These are phyloP conservation scores for Inga laurina DNA, from an alignment of 306 rosid genomes.

Conservation along the genomic window DNA sequence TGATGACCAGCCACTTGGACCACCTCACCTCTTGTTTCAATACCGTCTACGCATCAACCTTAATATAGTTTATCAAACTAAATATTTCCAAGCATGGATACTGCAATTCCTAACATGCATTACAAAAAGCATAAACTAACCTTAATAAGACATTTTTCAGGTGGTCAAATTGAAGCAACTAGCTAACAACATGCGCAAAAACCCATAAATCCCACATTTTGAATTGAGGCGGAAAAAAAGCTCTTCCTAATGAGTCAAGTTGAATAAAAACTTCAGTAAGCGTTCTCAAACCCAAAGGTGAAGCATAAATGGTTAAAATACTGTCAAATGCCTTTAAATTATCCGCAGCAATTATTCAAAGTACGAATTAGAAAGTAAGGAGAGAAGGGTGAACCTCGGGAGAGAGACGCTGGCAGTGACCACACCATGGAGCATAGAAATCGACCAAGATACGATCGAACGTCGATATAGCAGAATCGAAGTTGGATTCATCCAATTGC, in stretches of 20 bases:
- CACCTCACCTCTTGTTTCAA: not conserved
- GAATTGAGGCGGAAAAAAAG: too few relatives aligned
- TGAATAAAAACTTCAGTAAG: not conserved
- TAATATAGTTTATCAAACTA: too few relatives aligned
- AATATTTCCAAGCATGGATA: not conserved
- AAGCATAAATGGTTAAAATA: not conserved
- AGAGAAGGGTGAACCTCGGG: constrained; percentile 51
- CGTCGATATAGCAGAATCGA: constrained; percentile 63
- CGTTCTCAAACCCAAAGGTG: not conserved
- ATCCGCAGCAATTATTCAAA: not conserved
- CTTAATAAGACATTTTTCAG: not conserved
- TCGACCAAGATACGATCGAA: constrained; percentile 63
- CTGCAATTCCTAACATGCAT: not conserved
- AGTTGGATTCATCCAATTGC: constrained; percentile 71
- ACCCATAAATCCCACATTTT: not conserved
- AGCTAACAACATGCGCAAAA: not conserved
- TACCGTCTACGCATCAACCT: not conserved
- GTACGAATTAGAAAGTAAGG: not conserved
- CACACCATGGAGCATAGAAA: constrained; percentile 81
- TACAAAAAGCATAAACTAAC: too few relatives aligned
- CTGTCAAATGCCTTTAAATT: not conserved
- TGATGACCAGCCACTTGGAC: not conserved
- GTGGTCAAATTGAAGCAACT: not conserved
- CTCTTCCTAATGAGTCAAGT: not conserved
- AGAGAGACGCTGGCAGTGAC: constrained; percentile 76